A percentile compares a stretch with the other conserved stretches of the same genome.
Conservation (phyloP, 495 filamentous ascomycete genomes). For the Aspergillus leporis region DNA sequence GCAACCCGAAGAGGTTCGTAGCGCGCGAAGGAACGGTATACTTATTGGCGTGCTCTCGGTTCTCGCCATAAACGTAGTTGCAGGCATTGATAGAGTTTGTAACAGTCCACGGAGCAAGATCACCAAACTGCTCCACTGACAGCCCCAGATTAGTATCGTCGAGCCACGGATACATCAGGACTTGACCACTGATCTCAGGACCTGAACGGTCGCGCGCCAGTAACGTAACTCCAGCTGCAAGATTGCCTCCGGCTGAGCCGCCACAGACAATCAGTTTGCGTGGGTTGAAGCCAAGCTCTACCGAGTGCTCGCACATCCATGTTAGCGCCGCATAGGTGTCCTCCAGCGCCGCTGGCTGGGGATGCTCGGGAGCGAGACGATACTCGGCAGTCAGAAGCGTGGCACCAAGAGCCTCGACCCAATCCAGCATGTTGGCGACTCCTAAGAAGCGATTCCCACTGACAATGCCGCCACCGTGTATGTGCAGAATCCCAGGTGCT, state of each 20-base stretch:
- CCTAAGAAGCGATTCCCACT: not conserved
- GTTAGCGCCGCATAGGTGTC: not conserved
- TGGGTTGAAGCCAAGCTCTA: not conserved
- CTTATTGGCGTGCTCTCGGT: constrained; percentile 8
- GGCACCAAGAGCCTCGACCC: not conserved
- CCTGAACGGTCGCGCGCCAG: constrained; percentile 41
- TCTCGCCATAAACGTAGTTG: constrained; percentile 6
- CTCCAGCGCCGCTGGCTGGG: not conserved
- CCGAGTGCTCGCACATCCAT: not conserved
- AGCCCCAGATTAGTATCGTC: constrained; percentile 29
- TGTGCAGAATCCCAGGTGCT: not conserved
- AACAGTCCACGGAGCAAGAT: constrained; percentile 23
- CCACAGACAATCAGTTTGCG: constrained; percentile 43
- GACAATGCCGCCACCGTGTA: not conserved
- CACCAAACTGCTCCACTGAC: constrained; percentile 16
- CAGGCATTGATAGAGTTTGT: constrained; percentile 9
- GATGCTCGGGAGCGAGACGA: not conserved
- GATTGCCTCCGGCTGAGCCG: constrained; percentile 58
- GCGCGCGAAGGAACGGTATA: constrained; percentile 21
- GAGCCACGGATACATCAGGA: constrained; percentile 47
- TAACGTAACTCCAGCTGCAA: constrained; percentile 40
- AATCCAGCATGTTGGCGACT: not conserved
- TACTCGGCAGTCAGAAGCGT: not conserved
- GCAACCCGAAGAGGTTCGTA: constrained; percentile 19
- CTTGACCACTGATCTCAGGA: constrained; percentile 34